Conservation (phyloP, 208 protist species). For the Trichomonas vaginalis region DNA sequence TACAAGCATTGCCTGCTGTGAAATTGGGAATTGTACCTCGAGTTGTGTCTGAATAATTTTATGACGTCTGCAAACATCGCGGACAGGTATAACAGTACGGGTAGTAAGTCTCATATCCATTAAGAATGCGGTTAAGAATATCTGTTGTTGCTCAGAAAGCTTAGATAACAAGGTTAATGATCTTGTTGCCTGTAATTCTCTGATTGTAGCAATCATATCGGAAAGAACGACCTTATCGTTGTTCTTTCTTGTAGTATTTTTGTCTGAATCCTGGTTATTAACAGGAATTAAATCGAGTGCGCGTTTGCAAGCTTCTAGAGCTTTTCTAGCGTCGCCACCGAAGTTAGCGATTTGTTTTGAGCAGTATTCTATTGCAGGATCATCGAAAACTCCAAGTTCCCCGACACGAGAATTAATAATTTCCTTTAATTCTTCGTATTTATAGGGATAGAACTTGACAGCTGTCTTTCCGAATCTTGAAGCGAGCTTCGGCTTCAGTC, state of each 20-base stretch:
- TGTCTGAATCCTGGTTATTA: not conserved
- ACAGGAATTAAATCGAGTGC: not conserved
- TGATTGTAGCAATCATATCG: not conserved
- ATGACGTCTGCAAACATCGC: not conserved
- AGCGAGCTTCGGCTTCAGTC: not conserved
- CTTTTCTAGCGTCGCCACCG: conserved; percentile 10
- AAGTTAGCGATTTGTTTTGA: not conserved
- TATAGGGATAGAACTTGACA: not conserved
- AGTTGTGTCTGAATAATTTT: not conserved
- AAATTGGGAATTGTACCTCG: not conserved
- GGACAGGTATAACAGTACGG: not conserved
- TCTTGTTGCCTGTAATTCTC: not conserved
- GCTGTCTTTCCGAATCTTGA: not conserved
- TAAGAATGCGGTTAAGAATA: not conserved
- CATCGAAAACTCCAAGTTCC: not conserved
- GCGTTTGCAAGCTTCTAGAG: not conserved
- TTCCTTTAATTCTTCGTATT: not conserved
- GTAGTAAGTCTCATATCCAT: not conserved
- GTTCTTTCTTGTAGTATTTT: too few relatives aligned
- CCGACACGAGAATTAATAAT: not conserved
- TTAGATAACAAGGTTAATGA: not conserved
- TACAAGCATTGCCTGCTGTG: not conserved
- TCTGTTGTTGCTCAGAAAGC: not conserved
- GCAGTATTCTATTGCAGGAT: not conserved
- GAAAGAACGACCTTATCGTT: not conserved